These are phyloP conservation scores for Colletotrichum sidae DNA, from an alignment of 2,329 filamentous ascomycete species.

Conservation along the genomic window DNA sequence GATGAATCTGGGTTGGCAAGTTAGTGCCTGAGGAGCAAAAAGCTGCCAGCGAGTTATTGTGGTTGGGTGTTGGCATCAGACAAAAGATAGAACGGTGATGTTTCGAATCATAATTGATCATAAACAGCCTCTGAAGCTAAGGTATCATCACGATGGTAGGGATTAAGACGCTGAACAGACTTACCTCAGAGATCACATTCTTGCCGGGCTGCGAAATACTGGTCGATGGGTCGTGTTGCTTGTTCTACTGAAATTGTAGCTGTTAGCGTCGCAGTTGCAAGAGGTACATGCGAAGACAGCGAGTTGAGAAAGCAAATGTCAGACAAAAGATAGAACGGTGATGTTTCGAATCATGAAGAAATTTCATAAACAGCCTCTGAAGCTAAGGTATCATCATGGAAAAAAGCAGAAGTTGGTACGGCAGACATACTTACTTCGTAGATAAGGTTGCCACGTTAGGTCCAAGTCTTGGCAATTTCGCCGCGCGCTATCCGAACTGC, in stretches of 20 bases:
- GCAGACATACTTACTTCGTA: no score
- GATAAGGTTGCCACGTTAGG: no score
- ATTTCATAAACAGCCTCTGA: slow-evolving; percentile 48
- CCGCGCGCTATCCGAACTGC: no score
- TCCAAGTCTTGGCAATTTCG: no score
- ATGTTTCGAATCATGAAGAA: slow-evolving; percentile 51
- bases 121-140: slow-evolving; percentile 60
- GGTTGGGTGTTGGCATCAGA: slow-evolving; percentile 29
- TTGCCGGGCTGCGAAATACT: no score
- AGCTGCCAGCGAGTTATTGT: slow-evolving; percentile 8
- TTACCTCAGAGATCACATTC: neutral
- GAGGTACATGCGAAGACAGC: no score
- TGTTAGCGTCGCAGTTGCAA: no score
- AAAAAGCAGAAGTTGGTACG: neutral
- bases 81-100: slow-evolving; percentile 46
- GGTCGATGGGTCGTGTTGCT: no score
- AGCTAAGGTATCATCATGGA: slow-evolving; percentile 52
- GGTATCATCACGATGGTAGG: slow-evolving; percentile 51
- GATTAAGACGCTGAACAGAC: neutral
- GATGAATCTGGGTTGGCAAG: slow-evolving; percentile 1
- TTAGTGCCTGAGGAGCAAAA: neutral
- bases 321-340: slow-evolving; percentile 44
- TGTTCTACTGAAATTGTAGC: no score
- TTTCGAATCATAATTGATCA: slow-evolving; percentile 54
- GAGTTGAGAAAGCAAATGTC: neutral